Base-by-base conservation (phyloP, 352 stramenopile species). In the Phytophthora pinifolia region DNA sequence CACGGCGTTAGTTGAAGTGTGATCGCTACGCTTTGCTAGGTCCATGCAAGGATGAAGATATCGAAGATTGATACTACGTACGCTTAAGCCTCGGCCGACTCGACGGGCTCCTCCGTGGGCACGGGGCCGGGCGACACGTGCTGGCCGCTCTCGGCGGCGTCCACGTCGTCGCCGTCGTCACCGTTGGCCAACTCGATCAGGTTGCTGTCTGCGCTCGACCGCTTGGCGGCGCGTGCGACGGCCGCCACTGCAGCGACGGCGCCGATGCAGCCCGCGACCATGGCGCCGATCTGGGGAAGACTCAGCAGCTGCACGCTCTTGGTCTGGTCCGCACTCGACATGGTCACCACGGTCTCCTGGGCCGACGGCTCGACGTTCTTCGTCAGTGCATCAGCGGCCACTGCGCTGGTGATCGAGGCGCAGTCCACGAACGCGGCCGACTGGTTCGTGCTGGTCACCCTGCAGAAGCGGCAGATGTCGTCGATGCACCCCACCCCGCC, bases 391-490 rank as follows among this genome's bases (percentile, higher is more conserved):
- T 65, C 32, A 1, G 17, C 27, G 14, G 6, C 61, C 22, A 38
- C 32, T 14, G 22, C 17, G 18, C 59, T 42, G 1, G 22, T 20
- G 36, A 65, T 61, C 22, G 43, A 56, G 18, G 35, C 50, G 44
- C 63, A 72, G 6, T 62, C 48, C 12, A 59, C 37, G 9, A 75
- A 54, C 18, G 47, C 54, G 49, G 42, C 37, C 6, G 62, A 69
- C 45, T 72, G 52, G 1, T 49, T 17, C 9, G 62, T 61, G 6
- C 59, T 37, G 7, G 32, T 46, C 4, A 45, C 44, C 47, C 79
- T 79, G 54, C 70, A 81, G 59, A 76, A 79, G 46, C 72, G 72
- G 59, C 72, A 82, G 8, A 79, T 49, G 29, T 31, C 50, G 18
- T 71, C 59, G n/a, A 77, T 65, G 25, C 72, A 82, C 4, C 72